These are phyloP conservation scores for Trichosporon faecale DNA, from an alignment of 1,284 basidiomycete species.

Conservation along the genomic window DNA sequence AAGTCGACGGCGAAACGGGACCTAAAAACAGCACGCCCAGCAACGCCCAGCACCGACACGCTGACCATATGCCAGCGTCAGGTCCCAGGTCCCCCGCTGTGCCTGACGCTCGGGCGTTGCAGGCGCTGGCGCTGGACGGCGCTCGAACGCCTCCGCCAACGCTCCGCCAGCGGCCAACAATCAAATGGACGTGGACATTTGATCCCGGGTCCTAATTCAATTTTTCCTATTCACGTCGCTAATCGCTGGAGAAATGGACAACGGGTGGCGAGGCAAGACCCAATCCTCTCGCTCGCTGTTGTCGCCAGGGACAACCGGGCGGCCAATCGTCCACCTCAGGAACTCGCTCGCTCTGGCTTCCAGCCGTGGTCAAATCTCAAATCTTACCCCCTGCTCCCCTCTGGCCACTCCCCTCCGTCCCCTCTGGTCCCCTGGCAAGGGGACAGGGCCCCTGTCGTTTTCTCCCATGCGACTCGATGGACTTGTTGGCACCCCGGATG, in stretches of 20 bases:
- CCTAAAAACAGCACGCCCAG: constrained; percentile 3
- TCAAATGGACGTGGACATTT: background rate
- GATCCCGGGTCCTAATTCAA: background rate
- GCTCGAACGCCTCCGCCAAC: too few relatives aligned
- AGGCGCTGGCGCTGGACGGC: background rate
- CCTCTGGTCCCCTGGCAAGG: background rate
- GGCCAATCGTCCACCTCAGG: background rate
- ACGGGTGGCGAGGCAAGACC: background rate
- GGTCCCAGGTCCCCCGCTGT: background rate
- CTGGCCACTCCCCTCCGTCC: background rate
- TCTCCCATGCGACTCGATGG: constrained; percentile 1
- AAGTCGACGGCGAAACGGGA: background rate
- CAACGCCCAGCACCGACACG: background rate
- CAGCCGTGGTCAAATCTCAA: background rate
- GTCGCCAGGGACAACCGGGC: background rate
- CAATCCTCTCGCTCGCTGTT: background rate
- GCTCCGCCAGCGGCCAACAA: too few relatives aligned
- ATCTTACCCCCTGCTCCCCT: background rate
- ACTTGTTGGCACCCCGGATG: background rate
- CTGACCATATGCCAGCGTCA: background rate
- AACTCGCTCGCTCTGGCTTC: background rate
- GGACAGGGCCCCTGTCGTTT: background rate
- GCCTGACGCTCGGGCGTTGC: background rate
- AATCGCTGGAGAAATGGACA: too few relatives aligned
- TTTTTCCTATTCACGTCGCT: background rate